A percentile compares a stretch with the other conserved stretches of the same genome.
Evolutionary conservation across 306 rosid genomes (phyloP).

Genomic region (Ziziphus jujuba): DNA sequence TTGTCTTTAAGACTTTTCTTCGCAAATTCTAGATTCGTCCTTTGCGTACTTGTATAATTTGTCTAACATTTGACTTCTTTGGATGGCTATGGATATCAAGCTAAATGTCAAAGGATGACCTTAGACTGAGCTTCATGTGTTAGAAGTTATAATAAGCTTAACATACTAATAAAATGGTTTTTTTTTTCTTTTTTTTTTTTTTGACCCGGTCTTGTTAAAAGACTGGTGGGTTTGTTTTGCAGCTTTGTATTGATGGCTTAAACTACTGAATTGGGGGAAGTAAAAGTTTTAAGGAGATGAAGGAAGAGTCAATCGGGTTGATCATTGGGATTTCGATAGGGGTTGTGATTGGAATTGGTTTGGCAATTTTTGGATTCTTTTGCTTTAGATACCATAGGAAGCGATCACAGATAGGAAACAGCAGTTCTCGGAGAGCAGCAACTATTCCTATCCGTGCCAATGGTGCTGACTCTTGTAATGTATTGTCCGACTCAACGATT

Average conservation of each 20-base stretch:
- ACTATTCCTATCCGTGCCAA: constrained; percentile 82
- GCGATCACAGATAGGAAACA: constrained; percentile 90
- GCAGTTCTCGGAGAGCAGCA: constrained; percentile 90
- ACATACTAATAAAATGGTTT: background rate
- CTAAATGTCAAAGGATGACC: constrained; percentile 34
- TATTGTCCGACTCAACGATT: constrained; percentile 82
- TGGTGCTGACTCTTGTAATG: constrained; percentile 77
- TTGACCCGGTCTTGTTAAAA: constrained; percentile 17
- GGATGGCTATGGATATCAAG: constrained; percentile 34
- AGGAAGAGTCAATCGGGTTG: constrained; percentile 77
- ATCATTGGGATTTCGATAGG: constrained; percentile 93
- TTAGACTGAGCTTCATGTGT: constrained; percentile 20
- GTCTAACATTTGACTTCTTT: constrained; percentile 26
- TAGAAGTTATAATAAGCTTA: constrained; percentile 5
- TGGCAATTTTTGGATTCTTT: constrained; percentile 77
- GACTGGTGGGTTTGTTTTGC: constrained; percentile 25
- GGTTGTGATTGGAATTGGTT: constrained; percentile 80
- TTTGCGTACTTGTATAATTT: constrained; percentile 5
- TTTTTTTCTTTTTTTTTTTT: too few species aligned
- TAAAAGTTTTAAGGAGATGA: constrained; percentile 50
- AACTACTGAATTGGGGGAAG: constrained; percentile 40
- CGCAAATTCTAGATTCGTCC: constrained; percentile 8
- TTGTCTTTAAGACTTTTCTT: constrained; percentile 8
- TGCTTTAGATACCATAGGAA: constrained; percentile 81
- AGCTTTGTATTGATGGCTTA: constrained; percentile 58